Base-by-base conservation (phyloP, 176 grass and related monocot species). In the Saccharum spontaneum region DNA sequence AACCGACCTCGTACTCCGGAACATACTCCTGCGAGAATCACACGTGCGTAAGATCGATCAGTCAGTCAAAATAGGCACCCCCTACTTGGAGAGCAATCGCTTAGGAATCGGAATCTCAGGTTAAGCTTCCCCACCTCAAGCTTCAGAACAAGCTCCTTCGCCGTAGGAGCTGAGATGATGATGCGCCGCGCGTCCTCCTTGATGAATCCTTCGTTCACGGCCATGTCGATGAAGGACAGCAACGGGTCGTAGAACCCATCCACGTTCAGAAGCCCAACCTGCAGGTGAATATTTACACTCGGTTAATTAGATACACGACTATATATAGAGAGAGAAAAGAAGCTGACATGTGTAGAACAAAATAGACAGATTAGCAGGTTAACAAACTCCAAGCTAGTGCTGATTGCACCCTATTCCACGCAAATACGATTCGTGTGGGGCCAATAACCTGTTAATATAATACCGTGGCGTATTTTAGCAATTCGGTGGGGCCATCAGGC, bases 191-290 rank as follows among this genome's bases (percentile, higher is more conserved):
- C 96, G 23, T 90, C 89, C 71, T 95, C 84, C 39, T 86, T 78
- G 23, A 98, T 92, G 83, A 98, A 98, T 0, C 96, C 96, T 88
- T 98, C 96, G 0, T 86, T 85, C 7, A 98, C 93, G 0, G 96
- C 96, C 93, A 87, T 55, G 84, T 98, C 96, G 41, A 98, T 92
- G 86, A 98, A 98, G 11, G 91, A 88, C 55, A 98, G 88, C 10
- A 98, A 75, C 8, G 91, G 92, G 41, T 98, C 89, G 24, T 98
- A 98, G 77, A 94, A 98, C 1, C 96, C 96, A 12, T 98, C 96
- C 20, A 98, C 93, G 61, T 98, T 98, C 81, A 98, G 80, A 13
- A 98, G 87, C 1, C 96, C 96, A 31, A 98, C 91, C 96, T 98
- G 88, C 59, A 26, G 59, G 3, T 65, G 63, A 83, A 77, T 60